These are phyloP conservation scores for Candida boleticola DNA, from an alignment of 805 yeast species.

Conservation along the genomic window DNA sequence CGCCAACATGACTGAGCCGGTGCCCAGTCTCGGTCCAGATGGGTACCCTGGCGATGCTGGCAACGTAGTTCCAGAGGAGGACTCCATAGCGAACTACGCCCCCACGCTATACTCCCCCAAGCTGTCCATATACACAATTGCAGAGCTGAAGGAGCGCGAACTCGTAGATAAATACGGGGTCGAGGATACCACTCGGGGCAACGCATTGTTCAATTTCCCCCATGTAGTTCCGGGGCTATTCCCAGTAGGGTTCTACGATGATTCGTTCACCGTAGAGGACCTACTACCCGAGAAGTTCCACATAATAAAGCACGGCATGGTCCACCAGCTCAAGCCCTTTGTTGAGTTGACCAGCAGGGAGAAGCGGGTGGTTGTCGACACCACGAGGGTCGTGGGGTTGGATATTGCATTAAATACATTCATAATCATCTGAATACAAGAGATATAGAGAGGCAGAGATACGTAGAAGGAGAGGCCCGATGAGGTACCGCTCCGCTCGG, in stretches of 20 bases:
- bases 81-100: too few relatives aligned
- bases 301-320: too few relatives aligned
- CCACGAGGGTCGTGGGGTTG: conserved; percentile 18
- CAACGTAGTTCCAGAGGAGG: too few relatives aligned
- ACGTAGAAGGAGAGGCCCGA: too few relatives aligned
- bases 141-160: background rate
- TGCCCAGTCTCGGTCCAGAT: too few relatives aligned
- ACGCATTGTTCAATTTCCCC: conserved; percentile 12
- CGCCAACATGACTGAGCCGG: too few relatives aligned
- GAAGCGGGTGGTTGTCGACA: conserved; percentile 14
- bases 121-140: background rate
- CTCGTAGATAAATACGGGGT: background rate
- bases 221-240: conserved; percentile 22
- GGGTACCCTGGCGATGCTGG: too few relatives aligned
- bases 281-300: too few relatives aligned
- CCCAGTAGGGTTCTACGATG: too few relatives aligned
- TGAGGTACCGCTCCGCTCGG: too few relatives aligned
- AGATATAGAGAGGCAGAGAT: too few relatives aligned
- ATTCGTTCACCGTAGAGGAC: too few relatives aligned
- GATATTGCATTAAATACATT: conserved; percentile 5
- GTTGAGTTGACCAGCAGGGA: conserved; percentile 10
- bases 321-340: conserved; percentile 10
- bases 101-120: background rate
- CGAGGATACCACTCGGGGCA: background rate
- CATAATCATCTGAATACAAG: background rate